Base-by-base conservation (phyloP, 768 basidiomycete genomes). In the Crucibulum laeve region DNA sequence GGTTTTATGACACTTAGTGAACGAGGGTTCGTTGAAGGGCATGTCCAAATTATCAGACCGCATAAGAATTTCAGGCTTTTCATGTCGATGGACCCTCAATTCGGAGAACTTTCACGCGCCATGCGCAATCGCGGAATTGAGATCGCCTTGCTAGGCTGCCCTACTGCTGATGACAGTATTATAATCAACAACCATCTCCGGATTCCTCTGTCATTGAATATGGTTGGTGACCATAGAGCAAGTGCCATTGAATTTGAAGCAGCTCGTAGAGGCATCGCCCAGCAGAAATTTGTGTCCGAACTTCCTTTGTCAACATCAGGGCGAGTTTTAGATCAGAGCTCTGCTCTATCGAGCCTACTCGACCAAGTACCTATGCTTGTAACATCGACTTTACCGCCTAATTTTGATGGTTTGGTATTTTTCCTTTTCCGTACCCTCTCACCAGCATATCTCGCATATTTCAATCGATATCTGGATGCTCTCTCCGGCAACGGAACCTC, bases 121-220 rank as follows among this genome's bases (percentile, higher is more conserved):
- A 99, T 99, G 96, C 86, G 96, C 19, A 99, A 99, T 64, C 82
- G 96, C 44, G 95, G 95, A 14, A 70, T 96, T 25, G 96, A 99
- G 62, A 75, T 97, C 37, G 74, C 76, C 22, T 53, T 92, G 42
- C 42, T 72, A 7, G 40, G 57, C 4, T 41, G 45, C 15, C 59
- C 64, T 38, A 54, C 58, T 11, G 51, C 64, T 8, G 77, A 82
- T 45, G 84, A 86, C 50, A n/a, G 24, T 6, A 43, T 41, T 23
- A 69, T 76, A 19, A 45, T 83, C 13, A 61, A 64, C 13, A 73
- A 80, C 43, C 63, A 74, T 54, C 48, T 64, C 24, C 73, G 81
- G 22, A 67, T 85, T n/a, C 75, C 80, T 26, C 45, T 32, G 2
- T 52, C 45, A 22, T 26, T 51, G 25, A 14, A 42, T 14, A 7